Conservation (phyloP, 306 rosid species). For the cucumber (Cucumis sativus) region Cucumber_9930_V3 NC_026660.2:6202001-6202500, state of each 20-base stretch:
- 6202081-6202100: not conserved
- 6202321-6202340: not conserved
- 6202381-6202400: too few species aligned
- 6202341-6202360: not conserved
- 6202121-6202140: not conserved
- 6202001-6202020: not conserved
- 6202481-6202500: too few species aligned
- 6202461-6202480: too few species aligned
- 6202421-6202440: too few species aligned
- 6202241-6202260: not conserved
- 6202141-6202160: too few species aligned
- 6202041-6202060: constrained; percentile 1
- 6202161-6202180: not conserved
- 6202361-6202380: too few species aligned
- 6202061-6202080: not conserved
- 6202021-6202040: constrained; percentile 3
- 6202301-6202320: not conserved
- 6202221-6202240: not conserved
- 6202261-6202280: not conserved
- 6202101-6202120: not conserved
- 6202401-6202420: too few species aligned
- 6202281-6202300: not conserved
- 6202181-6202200: not conserved
- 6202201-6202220: not conserved
- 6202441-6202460: too few species aligned